Conservation (phyloP, 176 grass and related monocot genomes). For the Triticum urartu region DNA sequence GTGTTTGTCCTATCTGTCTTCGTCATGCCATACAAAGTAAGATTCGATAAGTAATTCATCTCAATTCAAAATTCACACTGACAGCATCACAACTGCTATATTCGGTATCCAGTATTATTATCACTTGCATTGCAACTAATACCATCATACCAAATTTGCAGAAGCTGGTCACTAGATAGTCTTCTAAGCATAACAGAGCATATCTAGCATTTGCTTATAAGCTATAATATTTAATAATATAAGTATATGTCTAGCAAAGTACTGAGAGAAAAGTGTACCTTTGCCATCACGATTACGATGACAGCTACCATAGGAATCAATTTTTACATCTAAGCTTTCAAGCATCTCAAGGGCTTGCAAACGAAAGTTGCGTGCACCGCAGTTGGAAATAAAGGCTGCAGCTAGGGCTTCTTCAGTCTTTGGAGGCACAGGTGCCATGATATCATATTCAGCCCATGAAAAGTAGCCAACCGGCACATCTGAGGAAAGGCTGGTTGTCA, state of each 20-base stretch:
- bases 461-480: conserved; percentile 98
- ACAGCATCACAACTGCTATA: not conserved
- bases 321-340: conserved; percentile 73
- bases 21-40: not conserved
- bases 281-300: conserved; percentile 87
- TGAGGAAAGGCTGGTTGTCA: conserved; percentile 93
- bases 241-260: not conserved
- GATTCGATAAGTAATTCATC: not conserved
- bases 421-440: conserved; percentile 75
- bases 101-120: not conserved
- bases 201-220: conserved; percentile 4
- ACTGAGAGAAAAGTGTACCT: conserved; percentile 47
- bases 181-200: not conserved
- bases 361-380: conserved; percentile 91
- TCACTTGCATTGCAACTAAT: not conserved
- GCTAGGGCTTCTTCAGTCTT: conserved; percentile 85
- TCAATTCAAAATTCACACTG: conserved; percentile 11
- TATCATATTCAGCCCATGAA: conserved; percentile 97
- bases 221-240: not conserved
- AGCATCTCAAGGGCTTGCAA: conserved; percentile 89
- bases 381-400: conserved; percentile 98
- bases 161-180: not conserved
- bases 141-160: conserved; percentile 6
- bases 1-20: too few species aligned
- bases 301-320: conserved; percentile 99